Base-by-base conservation (phyloP, 2,329 filamentous ascomycete genomes). In the Huntiella abstrusa region DNA sequence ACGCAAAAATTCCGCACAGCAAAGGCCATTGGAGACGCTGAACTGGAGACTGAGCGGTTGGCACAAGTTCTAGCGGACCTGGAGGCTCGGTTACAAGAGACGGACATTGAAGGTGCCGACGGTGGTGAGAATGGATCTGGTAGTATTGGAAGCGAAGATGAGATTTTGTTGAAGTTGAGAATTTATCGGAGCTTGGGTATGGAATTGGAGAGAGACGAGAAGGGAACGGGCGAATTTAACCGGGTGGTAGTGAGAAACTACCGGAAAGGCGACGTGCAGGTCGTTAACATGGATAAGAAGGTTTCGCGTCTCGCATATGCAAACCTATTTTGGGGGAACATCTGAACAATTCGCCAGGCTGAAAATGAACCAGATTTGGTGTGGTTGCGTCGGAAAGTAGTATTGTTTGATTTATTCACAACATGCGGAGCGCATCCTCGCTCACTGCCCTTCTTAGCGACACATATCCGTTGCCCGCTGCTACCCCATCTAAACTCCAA, bases 1-100 rank as follows among this genome's bases (percentile, higher is more conserved):
- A 93, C 85, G 1, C 78, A 87, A 54, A 95, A 95, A 59, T 96
- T 96, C 64, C 80, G 86, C 54, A 80, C 85, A 48, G 88, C 88
- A n/a, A 96, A 96, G 62, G 77, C 83, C 12, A 85, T 83, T 0
- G 80, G 75, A 1, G 88, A 96, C 59, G 68, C 91, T 5, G 87
- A 95, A 65, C 86, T 88, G 57, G 91, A 98, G 64, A 82, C 83
- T n/a, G 88, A 96, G 67, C 72, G 88, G n/a, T 66, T 96, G 40
- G 77, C 83, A 48, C 74, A 76, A 4, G 83, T 92, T 60, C 65
- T 85, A 4, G 81, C 78, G 11, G 75, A 87, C 55, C 65, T 95
- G 48, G 75, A 77, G 51, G 77, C 77, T 38, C 71, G 80, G 7
- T 64, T 95, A 55, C 78, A 82, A 41, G 85, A 92, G 60, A 64